These are phyloP conservation scores for Sambucus nigra DNA, from an alignment of 129 eudicot species.

Conservation along the genomic window DNA sequence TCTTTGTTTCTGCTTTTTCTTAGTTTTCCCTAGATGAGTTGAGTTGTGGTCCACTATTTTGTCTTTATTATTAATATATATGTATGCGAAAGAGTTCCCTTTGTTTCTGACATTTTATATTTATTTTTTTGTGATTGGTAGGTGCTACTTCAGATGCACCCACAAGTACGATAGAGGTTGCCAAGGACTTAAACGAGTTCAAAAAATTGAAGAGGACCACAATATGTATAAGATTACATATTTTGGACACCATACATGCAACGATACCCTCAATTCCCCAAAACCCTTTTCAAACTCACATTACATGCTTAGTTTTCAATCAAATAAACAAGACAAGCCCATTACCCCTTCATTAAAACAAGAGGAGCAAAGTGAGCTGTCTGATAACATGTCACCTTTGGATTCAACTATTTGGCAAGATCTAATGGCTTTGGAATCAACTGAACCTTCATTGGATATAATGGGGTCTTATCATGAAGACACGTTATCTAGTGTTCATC, in stretches of 20 bases:
- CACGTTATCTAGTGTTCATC: background rate
- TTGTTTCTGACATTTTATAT: background rate
- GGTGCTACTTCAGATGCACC: slow-evolving; percentile 65
- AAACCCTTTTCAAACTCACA: background rate
- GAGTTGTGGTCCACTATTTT: background rate
- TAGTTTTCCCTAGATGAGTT: background rate
- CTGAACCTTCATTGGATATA: background rate
- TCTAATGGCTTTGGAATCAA: slow-evolving; percentile 5
- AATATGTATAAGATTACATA: slow-evolving; percentile 37
- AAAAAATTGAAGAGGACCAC: slow-evolving; percentile 30
- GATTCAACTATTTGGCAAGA: slow-evolving; percentile 7
- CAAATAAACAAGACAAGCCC: background rate
- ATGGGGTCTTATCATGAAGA: background rate
- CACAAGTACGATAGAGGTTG: slow-evolving; percentile 47
- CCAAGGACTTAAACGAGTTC: slow-evolving; percentile 52
- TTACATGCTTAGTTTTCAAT: slow-evolving; percentile 13
- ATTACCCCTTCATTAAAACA: slow-evolving; percentile 12
- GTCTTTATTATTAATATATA: too few species aligned
- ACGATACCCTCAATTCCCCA: slow-evolving; percentile 6
- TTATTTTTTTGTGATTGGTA: slow-evolving; percentile 10
- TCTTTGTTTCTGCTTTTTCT: too few species aligned
- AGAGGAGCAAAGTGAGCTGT: slow-evolving; percentile 14
- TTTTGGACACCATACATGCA: slow-evolving; percentile 48
- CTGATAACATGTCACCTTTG: background rate
- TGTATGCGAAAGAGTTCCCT: too few species aligned